These are phyloP conservation scores for Fusarium solani-melongenae DNA, from an alignment of 2,329 filamentous ascomycete species.

Conservation along the genomic window DNA sequence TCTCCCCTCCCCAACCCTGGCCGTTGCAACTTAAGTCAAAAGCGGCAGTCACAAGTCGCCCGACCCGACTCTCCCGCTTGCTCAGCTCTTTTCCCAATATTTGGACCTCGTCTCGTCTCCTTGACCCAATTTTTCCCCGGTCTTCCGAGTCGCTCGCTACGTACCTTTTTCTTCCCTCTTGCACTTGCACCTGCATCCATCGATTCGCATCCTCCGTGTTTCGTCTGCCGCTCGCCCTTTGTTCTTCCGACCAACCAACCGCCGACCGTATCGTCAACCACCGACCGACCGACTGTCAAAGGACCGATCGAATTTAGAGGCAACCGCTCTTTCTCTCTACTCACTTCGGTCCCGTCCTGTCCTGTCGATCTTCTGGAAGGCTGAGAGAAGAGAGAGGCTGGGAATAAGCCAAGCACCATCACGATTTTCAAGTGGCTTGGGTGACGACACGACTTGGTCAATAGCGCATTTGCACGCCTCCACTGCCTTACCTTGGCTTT, in stretches of 20 bases:
- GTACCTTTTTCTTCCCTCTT: slow-evolving; percentile 6
- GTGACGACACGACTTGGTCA: slow-evolving; percentile 38
- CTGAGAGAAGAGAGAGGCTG: slow-evolving; percentile 19
- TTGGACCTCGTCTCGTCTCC: background rate
- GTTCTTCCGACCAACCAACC: slow-evolving; percentile 1
- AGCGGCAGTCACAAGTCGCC: slow-evolving; percentile 2
- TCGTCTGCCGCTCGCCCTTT: slow-evolving; percentile 7
- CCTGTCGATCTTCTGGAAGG: slow-evolving; percentile 8
- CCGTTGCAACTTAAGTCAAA: background rate
- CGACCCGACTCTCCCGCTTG: slow-evolving; percentile 31
- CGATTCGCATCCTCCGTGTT: slow-evolving; percentile 10
- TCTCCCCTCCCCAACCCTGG: background rate
- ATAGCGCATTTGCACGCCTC: slow-evolving; percentile 37
- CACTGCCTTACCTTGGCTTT: slow-evolving; percentile 33
- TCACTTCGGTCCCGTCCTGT: background rate
- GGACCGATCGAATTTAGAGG: background rate
- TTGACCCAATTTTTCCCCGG: slow-evolving; percentile 31
- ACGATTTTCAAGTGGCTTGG: slow-evolving; percentile 25
- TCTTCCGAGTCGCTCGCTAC: slow-evolving; percentile 18
- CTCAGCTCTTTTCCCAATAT: slow-evolving; percentile 1
- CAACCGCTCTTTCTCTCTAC: background rate
- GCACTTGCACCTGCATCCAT: background rate
- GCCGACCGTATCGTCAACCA: background rate
- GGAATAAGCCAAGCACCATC: slow-evolving; percentile 11
- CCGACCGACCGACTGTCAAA: background rate